Base-by-base conservation (phyloP, 2,329 filamentous ascomycete genomes). In the Tothia fuscella region DNA sequence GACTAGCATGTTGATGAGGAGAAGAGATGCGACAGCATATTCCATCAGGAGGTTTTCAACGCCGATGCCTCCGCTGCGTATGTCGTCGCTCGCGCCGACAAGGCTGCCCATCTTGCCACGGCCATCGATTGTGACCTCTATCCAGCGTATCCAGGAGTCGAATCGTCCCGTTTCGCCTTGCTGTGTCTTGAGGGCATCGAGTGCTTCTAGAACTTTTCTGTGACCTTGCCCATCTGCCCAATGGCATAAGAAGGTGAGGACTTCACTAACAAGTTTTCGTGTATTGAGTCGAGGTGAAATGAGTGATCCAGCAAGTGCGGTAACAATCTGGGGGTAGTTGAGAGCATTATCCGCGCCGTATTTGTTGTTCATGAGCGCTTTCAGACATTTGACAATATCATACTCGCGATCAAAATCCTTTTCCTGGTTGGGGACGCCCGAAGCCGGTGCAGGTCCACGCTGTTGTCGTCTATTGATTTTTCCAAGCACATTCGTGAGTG, bases 11-110 rank as follows among this genome's bases (percentile, higher is more conserved):
- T 96, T 98, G 69, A 96, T 78, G 55, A 98, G 72, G 57, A 96
- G 87, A 55, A 98, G 74, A 2, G 88, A 93, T 25, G 89, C 85
- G 37, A 96, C 85, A 29, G 88, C 89, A 57, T 98, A 98, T 71
- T 98, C 91, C 91, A 98, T 96, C 41, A 98, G 73, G 54, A 95
- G 70, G 62, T 96, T 96, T 72, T 98, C 91, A 80, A 96, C 94
- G 59, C 91, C 91, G 55, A 95, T 93, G 49, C 91, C 91, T 49
- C 91, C 91, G 54, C 84, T 94, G 51, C 91, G 82, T 45, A 94
- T 80, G 65, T 98, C 91, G 55, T 96, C 91, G 55, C 87, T 95
- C 24, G 91, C 91, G 49, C 91, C 91, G 21, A 98, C 91, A 52
- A 96, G 70, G 65, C 88, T 95, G 53, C 91, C 91, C 87, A 98